A percentile compares a stretch with the other conserved stretches of the same genome.
These are phyloP conservation scores for Artemisia annua DNA, from an alignment of 129 eudicot species.

Conservation along the genomic window DNA sequence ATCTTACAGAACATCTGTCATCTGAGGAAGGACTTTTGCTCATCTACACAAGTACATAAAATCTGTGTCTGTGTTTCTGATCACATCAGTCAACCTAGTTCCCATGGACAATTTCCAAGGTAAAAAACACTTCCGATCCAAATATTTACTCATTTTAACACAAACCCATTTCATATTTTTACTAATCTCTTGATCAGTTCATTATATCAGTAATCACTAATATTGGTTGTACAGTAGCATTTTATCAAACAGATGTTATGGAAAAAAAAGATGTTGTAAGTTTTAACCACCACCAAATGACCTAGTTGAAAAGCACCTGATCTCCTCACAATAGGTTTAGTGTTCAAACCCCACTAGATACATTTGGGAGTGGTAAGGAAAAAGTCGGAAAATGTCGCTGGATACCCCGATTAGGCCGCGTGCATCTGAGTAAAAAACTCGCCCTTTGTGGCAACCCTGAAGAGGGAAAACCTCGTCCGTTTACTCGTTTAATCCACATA, in stretches of 20 bases:
- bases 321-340: too few species aligned
- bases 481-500: not conserved
- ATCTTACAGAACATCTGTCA: not conserved
- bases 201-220: not conserved
- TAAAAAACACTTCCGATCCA: not conserved
- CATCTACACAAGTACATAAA: not conserved
- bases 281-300: too few species aligned
- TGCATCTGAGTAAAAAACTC: too few species aligned
- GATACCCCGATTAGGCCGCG: too few species aligned
- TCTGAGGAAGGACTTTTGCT: conserved; percentile 21
- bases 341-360: too few species aligned
- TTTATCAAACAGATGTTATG: conserved; percentile 42
- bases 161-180: not conserved
- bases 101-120: conserved; percentile 50
- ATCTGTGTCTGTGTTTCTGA: not conserved
- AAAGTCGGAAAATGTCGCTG: too few species aligned
- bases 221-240: conserved; percentile 18
- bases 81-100: not conserved
- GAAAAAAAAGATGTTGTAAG: conserved; percentile 19
- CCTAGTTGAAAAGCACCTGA: too few species aligned
- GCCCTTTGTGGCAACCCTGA: too few species aligned
- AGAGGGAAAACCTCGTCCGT: not conserved
- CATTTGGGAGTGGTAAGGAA: too few species aligned
- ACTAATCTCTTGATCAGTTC: not conserved
- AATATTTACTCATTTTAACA: not conserved